phyloP scores from a whole-genome alignment of 345 rosid genomes.

The Tarenaya hassleriana region DNA sequence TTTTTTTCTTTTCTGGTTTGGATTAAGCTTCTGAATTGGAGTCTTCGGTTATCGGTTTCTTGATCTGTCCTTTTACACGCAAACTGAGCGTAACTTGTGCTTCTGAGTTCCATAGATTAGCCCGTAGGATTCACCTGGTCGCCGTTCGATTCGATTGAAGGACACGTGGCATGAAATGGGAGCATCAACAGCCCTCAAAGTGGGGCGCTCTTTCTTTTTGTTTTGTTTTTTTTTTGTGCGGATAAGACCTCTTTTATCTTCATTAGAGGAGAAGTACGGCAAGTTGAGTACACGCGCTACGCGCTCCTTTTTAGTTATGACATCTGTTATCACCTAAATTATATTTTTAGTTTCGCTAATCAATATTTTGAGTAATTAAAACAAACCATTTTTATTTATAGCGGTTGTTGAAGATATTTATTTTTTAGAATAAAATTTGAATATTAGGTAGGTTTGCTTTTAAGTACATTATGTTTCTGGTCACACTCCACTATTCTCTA shows the following conservation, averaged over 20 bases:
- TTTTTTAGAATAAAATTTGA: background rate
- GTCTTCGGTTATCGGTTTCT: constrained; percentile 19
- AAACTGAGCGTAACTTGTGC: constrained; percentile 5
- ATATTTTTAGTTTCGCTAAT: no score
- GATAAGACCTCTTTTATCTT: constrained; percentile 31
- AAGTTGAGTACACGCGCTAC: no score
- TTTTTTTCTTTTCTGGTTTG: constrained; percentile 16
- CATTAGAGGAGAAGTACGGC: constrained; percentile 24
- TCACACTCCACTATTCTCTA: constrained; percentile 16
- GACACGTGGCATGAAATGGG: constrained; percentile 20
- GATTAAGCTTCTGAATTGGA: constrained; percentile 11
- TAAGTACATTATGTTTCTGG: constrained; percentile 17
- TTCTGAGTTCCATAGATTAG: background rate
- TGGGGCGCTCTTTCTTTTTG: constrained; percentile 6
- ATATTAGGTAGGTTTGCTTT: constrained; percentile 20
- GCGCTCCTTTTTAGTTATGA: no score
- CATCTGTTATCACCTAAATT: no score
- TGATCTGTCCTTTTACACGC: constrained; percentile 26
- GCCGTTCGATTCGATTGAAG: constrained; percentile 26
- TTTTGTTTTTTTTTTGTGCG: background rate
- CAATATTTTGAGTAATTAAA: no score
- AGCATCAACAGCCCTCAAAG: background rate
- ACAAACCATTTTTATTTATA: no score
- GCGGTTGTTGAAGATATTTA: background rate
- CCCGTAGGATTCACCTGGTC: background rate